Conservation (phyloP, 2,329 filamentous ascomycete species). For the Eutypella sp. region DNA sequence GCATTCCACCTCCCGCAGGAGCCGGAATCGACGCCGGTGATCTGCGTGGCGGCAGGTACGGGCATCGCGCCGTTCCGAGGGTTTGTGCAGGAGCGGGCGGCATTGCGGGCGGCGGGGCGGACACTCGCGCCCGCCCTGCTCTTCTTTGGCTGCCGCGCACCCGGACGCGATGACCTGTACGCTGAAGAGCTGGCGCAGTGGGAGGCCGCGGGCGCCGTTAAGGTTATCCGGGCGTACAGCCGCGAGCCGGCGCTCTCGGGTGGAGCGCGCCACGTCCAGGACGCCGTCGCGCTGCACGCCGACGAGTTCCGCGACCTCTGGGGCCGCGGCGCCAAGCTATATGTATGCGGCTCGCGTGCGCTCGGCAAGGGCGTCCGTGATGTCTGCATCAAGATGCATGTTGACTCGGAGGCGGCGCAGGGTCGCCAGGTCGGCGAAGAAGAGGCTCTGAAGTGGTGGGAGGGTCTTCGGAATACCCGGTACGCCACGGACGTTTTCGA, state of each 20-base stretch:
- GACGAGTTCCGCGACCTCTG: conserved; percentile 34
- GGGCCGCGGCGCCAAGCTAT: conserved; percentile 48
- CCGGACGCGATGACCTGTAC: conserved; percentile 56
- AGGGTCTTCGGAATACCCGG: conserved; percentile 46
- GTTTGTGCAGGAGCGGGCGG: conserved; percentile 58
- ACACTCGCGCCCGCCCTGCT: conserved; percentile 57
- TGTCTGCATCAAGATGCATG: conserved; percentile 29
- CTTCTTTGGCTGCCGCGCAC: conserved; percentile 58
- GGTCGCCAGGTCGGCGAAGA: conserved; percentile 32
- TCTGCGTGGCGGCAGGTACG: conserved; percentile 48
- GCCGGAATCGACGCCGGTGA: conserved; percentile 41
- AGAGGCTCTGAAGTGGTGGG: conserved; percentile 42
- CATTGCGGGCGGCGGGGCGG: conserved; percentile 43
- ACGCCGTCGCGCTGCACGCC: conserved; percentile 33
- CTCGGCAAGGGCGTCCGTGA: conserved; percentile 45
- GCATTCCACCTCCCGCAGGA: conserved; percentile 46
- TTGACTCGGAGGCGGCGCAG: conserved; percentile 21
- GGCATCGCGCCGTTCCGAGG: conserved; percentile 60
- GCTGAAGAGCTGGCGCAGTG: conserved; percentile 52
- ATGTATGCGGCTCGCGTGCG: conserved; percentile 57
- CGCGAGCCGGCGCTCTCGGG: conserved; percentile 36
- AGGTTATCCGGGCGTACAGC: conserved; percentile 57
- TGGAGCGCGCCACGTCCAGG: conserved; percentile 45
- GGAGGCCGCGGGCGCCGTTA: conserved; percentile 56
- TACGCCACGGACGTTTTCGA: conserved; percentile 60